These are phyloP conservation scores for Microcera coccophila DNA, from an alignment of 2,329 filamentous ascomycete species.

Conservation along the genomic window DNA sequence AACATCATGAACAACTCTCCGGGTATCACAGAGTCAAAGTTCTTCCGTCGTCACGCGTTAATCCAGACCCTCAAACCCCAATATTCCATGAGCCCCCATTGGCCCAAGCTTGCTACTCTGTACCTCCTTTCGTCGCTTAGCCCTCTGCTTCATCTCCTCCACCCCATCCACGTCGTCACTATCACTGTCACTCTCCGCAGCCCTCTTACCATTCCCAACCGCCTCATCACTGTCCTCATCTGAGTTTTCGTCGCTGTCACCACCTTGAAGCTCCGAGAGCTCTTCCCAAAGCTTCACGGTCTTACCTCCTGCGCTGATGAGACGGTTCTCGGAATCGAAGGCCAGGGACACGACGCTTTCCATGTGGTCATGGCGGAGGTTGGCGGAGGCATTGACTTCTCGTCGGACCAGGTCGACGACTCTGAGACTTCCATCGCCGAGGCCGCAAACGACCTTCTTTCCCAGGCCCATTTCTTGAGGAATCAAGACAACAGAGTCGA, in stretches of 20 bases:
- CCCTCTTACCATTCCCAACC: slow-evolving; percentile 44
- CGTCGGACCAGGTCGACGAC: slow-evolving; percentile 74
- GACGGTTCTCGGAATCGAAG: slow-evolving; percentile 79
- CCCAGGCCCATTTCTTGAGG: slow-evolving; percentile 67
- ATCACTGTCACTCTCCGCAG: slow-evolving; percentile 45
- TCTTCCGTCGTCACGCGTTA: slow-evolving; percentile 19
- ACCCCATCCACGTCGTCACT: slow-evolving; percentile 34
- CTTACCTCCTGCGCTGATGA: slow-evolving; percentile 85
- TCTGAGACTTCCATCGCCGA: slow-evolving; percentile 74
- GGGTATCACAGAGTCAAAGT: slow-evolving; percentile 14
- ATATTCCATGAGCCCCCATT: slow-evolving; percentile 49
- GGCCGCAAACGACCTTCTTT: slow-evolving; percentile 73
- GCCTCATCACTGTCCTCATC: slow-evolving; percentile 46
- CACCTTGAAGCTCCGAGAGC: slow-evolving; percentile 51
- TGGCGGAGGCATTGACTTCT: slow-evolving; percentile 63
- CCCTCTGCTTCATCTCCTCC: slow-evolving; percentile 42
- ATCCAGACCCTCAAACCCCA: slow-evolving; percentile 48
- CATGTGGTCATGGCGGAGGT: slow-evolving; percentile 70
- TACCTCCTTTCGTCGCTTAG: slow-evolving; percentile 42
- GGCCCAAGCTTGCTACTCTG: slow-evolving; percentile 44
- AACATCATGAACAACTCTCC: neutral
- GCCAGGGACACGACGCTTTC: slow-evolving; percentile 79
- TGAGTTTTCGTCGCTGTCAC: slow-evolving; percentile 44
- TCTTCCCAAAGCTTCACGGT: slow-evolving; percentile 93
- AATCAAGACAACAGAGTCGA: slow-evolving; percentile 72